Conservation (phyloP, 2,329 filamentous ascomycete genomes). For the Volutella citrinella region DNA sequence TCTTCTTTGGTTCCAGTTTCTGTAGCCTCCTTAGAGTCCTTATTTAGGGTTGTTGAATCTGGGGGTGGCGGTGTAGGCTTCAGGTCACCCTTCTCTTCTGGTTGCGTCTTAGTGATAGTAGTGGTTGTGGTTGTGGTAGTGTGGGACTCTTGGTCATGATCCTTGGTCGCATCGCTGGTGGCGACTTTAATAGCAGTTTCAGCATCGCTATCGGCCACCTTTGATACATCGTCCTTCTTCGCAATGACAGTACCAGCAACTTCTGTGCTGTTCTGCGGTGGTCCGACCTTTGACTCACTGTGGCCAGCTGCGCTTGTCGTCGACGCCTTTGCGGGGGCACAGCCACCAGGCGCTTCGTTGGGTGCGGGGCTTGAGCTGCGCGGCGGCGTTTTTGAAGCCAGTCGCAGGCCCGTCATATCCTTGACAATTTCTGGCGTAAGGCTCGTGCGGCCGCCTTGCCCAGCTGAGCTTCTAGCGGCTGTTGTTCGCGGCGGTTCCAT, state of each 20-base stretch:
- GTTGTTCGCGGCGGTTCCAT: slow-evolving; percentile 10
- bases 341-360: no score
- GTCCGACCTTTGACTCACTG: slow-evolving; percentile 12
- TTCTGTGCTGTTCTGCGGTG: slow-evolving; percentile 11
- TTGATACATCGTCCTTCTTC: slow-evolving; percentile 4
- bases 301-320: slow-evolving; percentile 15
- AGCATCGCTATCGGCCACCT: not conserved
- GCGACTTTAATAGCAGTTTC: slow-evolving; percentile 11
- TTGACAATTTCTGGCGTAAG: slow-evolving; percentile 27
- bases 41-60: not conserved
- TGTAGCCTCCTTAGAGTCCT: not conserved
- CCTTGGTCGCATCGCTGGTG: not conserved
- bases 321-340: slow-evolving; percentile 19
- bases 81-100: no score
- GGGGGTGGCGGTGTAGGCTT: not conserved
- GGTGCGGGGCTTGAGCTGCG: slow-evolving; percentile 4
- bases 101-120: slow-evolving; percentile 5
- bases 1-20: not conserved
- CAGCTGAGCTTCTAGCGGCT: slow-evolving; percentile 4
- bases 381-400: slow-evolving; percentile 25
- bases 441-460: slow-evolving; percentile 17
- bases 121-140: slow-evolving; percentile 1
- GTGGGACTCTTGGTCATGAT: not conserved
- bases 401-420: slow-evolving; percentile 30
- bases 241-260: slow-evolving; percentile 1